Conservation (phyloP, 2,329 filamentous ascomycete species). For the Volutella citrinella region DNA sequence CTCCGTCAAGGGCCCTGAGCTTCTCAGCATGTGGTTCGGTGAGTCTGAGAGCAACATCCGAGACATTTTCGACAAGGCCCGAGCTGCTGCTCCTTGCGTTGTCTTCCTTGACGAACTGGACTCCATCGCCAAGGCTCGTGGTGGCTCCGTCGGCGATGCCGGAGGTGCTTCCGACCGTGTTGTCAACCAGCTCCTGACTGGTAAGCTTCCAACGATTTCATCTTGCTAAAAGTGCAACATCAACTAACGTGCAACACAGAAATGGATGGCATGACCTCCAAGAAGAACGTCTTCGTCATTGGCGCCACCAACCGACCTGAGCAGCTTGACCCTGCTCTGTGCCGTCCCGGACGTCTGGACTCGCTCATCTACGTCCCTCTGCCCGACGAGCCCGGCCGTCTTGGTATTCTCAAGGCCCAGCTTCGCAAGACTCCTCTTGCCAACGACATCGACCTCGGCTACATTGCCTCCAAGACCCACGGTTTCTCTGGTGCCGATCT, state of each 20-base stretch:
- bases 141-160: conserved; percentile 91
- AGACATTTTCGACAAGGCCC: conserved; percentile 99
- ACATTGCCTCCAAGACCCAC: conserved; percentile 95
- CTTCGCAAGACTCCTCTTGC: conserved; percentile 97
- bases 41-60: conserved; percentile 99
- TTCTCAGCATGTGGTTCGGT: conserved; percentile 99
- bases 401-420: conserved; percentile 88
- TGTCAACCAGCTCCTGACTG: conserved; percentile 97
- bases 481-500: conserved; percentile 99
- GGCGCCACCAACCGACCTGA: conserved; percentile 98
- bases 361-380: conserved; percentile 98
- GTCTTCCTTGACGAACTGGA: conserved; percentile 99
- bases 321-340: conserved; percentile 96
- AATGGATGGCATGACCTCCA: conserved; percentile 99
- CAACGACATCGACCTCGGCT: conserved; percentile 79
- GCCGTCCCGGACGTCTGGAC: conserved; percentile 97
- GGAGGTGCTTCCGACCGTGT: conserved; percentile 99
- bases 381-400: conserved; percentile 86
- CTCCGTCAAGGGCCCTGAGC: conserved; percentile 96
- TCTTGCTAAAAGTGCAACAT: conserved; percentile 5
- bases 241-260: conserved; percentile 57
- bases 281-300: conserved; percentile 99
- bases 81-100: conserved; percentile 94
- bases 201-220: conserved; percentile 52
- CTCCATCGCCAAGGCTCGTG: conserved; percentile 98